Evolutionary conservation across 306 rosid species (phyloP), one percentile per base, ranked within the genome.

Genomic region (Styphnolobium japonicum): DNA sequence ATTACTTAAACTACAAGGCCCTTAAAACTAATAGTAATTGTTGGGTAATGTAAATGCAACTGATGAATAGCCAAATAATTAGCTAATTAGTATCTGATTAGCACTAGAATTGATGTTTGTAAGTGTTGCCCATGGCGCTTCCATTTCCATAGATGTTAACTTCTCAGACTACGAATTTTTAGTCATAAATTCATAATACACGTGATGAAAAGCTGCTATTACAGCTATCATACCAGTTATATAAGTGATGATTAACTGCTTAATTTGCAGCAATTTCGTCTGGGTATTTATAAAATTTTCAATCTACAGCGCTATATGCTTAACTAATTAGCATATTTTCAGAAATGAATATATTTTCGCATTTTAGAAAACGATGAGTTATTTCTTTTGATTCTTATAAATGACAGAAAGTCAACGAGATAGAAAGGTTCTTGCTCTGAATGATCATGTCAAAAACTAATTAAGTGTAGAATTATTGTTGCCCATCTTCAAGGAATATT

Each of bases 331-430:
- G 53, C 43, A 69, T 27, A 3, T 46, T 46, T 10, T 56, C 31
- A 27, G 3, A 18, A 64, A 42, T 67, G 70, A 19, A 67, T 67
- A 42, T 67, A 42, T 67, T 43, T 67, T 42, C 36, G 34, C 27
- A 23, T 29, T 40, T 19, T 15, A 23, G 11, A 62, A 37, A 72
- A 22, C 22, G 16, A 53, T 14, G 31, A 65, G 51, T 64, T 31
- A 37, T 56, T 6, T 64, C 39, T 11, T 58, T 36, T 43, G 55
- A 62, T 82, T 61, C 68, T 22, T n/a, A 23, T 48, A 19, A 77
- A 77, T 37, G 69, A 25, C 74, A 77, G 75, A 37, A 71, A 83
- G 80, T 77, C 83, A 75, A 80, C 21, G 39, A 77, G 71, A 70
- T 43, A 63, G 51, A 29, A 6, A 65, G 64, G 75, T 80, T 81